Conservation (phyloP, 768 basidiomycete genomes). For the Tylopilus plumbeoviolaceoides region DNA sequence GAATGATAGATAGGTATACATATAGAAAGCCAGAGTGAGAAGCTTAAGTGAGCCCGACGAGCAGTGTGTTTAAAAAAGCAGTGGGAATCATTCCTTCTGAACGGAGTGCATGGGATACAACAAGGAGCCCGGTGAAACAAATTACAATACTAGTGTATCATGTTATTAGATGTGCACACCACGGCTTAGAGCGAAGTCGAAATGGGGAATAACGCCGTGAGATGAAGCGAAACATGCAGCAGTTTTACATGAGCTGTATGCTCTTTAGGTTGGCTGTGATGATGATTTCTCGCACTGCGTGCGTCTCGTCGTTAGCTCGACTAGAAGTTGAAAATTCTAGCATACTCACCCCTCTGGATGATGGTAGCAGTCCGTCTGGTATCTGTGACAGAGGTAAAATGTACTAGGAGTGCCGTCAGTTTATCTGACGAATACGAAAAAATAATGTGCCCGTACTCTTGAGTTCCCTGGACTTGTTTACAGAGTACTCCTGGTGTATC, state of each 20-base stretch:
- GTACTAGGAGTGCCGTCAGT: constrained; percentile 44
- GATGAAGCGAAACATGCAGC: constrained; percentile 2
- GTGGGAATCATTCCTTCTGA: constrained; percentile 11
- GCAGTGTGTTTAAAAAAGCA: constrained; percentile 11
- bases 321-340: background rate
- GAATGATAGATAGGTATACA: constrained; percentile 25
- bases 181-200: constrained; percentile 8
- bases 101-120: constrained; percentile 15
- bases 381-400: constrained; percentile 80
- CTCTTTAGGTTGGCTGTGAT: constrained; percentile 61
- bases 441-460: constrained; percentile 51
- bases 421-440: background rate
- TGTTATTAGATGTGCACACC: constrained; percentile 16
- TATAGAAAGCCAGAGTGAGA: constrained; percentile 1
- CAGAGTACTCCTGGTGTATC: constrained; percentile 62
- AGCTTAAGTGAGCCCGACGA: background rate
- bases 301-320: constrained; percentile 1
- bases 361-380: constrained; percentile 69
- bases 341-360: constrained; percentile 60
- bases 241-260: constrained; percentile 37
- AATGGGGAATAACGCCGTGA: background rate
- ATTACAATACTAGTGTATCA: constrained; percentile 12
- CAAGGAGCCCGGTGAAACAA: constrained; percentile 6
- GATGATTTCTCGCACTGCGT: constrained; percentile 64
- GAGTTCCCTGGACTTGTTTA: constrained; percentile 68